Percentiles rank a stretch among this genome's conserved stretches.
Conservation (phyloP, 164 flowering plant genomes). For the Tetrastigma voinierianum region DNA sequence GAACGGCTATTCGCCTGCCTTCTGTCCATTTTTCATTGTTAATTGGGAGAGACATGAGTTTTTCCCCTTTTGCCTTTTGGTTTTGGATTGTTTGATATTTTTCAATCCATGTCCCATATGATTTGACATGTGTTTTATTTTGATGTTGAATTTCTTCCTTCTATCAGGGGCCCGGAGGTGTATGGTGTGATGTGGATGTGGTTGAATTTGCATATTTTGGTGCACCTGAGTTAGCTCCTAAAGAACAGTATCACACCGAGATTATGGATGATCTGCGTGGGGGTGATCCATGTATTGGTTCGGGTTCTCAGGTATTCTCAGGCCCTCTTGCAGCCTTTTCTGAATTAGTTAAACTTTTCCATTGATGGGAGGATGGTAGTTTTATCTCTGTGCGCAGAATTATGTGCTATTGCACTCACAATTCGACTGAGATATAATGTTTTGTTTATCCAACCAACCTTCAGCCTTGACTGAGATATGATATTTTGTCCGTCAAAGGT, state of each 20-base stretch:
- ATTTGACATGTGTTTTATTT: background rate
- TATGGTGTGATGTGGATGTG: constrained; percentile 88
- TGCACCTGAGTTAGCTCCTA: constrained; percentile 66
- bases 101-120: too few relatives aligned
- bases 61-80: background rate
- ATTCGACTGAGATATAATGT: background rate
- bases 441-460: too few relatives aligned
- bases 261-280: constrained; percentile 79
- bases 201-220: constrained; percentile 76
- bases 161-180: constrained; percentile 75
- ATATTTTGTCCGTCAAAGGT: too few relatives aligned
- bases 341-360: background rate
- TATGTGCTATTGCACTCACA: background rate
- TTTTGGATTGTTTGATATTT: too few relatives aligned
- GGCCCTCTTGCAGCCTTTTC: constrained; percentile 1
- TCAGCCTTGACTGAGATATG: too few relatives aligned
- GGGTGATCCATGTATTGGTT: constrained; percentile 65
- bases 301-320: constrained; percentile 69
- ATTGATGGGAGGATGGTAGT: background rate
- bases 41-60: background rate
- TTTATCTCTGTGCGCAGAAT: background rate
- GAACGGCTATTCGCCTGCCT: background rate
- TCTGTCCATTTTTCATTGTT: background rate
- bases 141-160: background rate
- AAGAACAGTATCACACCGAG: constrained; percentile 72